phyloP scores from a whole-genome alignment of 2,329 filamentous ascomycete genomes.

The Alternaria tenuissima region DNA sequence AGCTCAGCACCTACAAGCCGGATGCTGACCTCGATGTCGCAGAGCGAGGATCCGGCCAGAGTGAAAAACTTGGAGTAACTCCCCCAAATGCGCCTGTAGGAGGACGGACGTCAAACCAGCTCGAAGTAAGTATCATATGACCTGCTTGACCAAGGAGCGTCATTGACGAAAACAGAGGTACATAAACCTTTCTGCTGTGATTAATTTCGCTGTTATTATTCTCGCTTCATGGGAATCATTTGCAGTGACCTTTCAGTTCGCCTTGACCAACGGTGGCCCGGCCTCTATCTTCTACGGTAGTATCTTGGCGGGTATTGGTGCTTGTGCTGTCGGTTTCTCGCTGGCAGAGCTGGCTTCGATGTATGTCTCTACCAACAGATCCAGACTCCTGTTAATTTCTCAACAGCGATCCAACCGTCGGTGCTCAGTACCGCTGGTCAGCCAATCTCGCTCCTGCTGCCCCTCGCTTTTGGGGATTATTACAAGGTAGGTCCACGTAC shows the following conservation, averaged over 20 bases:
- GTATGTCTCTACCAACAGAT: slow-evolving; percentile 17
- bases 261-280: slow-evolving; percentile 41
- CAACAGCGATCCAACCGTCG: slow-evolving; percentile 41
- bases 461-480: slow-evolving; percentile 37
- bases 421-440: slow-evolving; percentile 46
- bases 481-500: slow-evolving; percentile 32
- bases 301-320: slow-evolving; percentile 36
- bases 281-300: slow-evolving; percentile 41
- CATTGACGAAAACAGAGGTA: slow-evolving; percentile 26
- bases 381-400: neutral
- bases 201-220: slow-evolving; percentile 38
- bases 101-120: slow-evolving; percentile 9
- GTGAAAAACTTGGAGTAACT: slow-evolving; percentile 13
- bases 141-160: neutral
- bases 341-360: slow-evolving; percentile 44
- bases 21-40: slow-evolving; percentile 21
- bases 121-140: slow-evolving; percentile 20
- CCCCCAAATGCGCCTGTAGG: slow-evolving; percentile 2
- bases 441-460: slow-evolving; percentile 37
- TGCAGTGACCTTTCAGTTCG: slow-evolving; percentile 38
- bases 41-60: slow-evolving; percentile 21
- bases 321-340: slow-evolving; percentile 44
- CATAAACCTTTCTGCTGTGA: slow-evolving; percentile 35
- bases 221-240: slow-evolving; percentile 38
- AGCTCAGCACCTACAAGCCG: slow-evolving; percentile 20